Percentiles rank a stretch among this genome's conserved stretches.
These are phyloP conservation scores for Claviceps sp. DNA, from an alignment of 2,329 filamentous ascomycete species.

Conservation along the genomic window DNA sequence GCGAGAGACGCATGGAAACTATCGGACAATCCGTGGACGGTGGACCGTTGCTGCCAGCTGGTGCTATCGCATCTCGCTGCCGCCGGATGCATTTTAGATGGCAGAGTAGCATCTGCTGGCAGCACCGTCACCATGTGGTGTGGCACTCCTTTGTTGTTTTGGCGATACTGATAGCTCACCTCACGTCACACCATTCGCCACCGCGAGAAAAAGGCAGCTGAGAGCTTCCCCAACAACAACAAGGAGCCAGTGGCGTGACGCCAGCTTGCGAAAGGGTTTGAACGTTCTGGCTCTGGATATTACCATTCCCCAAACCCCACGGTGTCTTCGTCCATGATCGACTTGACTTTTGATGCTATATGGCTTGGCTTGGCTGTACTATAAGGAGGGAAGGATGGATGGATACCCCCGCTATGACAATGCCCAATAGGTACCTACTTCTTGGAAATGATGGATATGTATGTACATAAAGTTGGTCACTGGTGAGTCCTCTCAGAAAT, in stretches of 20 bases:
- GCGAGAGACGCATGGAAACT: too few relatives aligned
- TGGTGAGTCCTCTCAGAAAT: too few relatives aligned
- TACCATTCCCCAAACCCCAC: neutral
- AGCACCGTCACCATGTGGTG: neutral
- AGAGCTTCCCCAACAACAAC: neutral
- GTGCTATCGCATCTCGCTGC: neutral
- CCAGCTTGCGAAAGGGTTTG: too few relatives aligned
- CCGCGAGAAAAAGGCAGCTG: too few relatives aligned
- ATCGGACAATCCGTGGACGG: too few relatives aligned
- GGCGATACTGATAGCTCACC: neutral
- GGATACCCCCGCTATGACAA: neutral
- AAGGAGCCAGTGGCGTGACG: neutral
- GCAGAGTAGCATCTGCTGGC: neutral
- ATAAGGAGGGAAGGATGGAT: neutral
- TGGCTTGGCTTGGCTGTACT: neutral
- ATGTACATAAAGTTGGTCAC: too few relatives aligned
- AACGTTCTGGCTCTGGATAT: neutral
- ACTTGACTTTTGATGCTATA: neutral
- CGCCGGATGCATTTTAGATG: neutral
- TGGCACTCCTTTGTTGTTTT: neutral
- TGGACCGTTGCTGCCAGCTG: neutral
- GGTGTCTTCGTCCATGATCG: neutral
- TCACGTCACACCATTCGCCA: too few relatives aligned
- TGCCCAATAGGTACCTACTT: neutral
- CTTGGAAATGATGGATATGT: too few relatives aligned